Conservation (phyloP, 805 yeast genomes). For the Candida incommunis region DNA sequence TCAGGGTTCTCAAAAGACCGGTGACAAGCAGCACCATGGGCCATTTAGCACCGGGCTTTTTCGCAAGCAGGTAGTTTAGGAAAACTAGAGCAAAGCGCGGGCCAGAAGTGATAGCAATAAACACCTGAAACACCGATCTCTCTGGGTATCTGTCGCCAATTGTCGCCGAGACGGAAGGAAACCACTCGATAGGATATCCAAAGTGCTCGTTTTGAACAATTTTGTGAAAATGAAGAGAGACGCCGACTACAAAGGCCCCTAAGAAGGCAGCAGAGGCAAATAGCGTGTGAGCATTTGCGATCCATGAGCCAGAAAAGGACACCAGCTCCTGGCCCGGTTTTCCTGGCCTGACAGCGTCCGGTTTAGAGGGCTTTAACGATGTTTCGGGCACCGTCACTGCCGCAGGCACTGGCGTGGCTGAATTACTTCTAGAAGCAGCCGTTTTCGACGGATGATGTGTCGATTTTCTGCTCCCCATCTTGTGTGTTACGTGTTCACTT, state of each 20-base stretch:
- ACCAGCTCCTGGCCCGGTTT: not conserved
- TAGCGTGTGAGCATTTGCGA: slow-evolving; percentile 59
- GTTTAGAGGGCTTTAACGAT: no score
- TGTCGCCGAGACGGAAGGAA: slow-evolving; percentile 92
- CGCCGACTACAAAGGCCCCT: slow-evolving; percentile 62
- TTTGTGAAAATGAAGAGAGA: slow-evolving; percentile 66
- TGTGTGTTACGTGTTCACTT: no score
- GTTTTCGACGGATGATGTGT: no score
- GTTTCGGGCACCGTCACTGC: no score
- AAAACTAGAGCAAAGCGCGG: slow-evolving; percentile 66
- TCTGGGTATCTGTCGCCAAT: slow-evolving; percentile 97
- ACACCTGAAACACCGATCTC: slow-evolving; percentile 76
- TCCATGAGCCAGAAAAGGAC: slow-evolving; percentile 32
- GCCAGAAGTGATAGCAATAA: slow-evolving; percentile 87
- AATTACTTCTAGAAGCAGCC: no score
- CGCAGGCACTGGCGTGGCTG: no score
- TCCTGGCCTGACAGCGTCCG: no score
- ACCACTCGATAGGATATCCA: slow-evolving; percentile 97
- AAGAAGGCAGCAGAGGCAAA: slow-evolving; percentile 65
- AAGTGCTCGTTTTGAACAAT: slow-evolving; percentile 76
- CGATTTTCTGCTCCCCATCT: no score
- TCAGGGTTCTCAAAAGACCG: slow-evolving; percentile 81
- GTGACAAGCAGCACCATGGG: slow-evolving; percentile 24
- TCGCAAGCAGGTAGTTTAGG: slow-evolving; percentile 29
- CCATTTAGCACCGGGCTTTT: slow-evolving; percentile 22